Evolutionary conservation across 805 yeast genomes (phyloP).

Genomic region (Pichia manshurica): DNA sequence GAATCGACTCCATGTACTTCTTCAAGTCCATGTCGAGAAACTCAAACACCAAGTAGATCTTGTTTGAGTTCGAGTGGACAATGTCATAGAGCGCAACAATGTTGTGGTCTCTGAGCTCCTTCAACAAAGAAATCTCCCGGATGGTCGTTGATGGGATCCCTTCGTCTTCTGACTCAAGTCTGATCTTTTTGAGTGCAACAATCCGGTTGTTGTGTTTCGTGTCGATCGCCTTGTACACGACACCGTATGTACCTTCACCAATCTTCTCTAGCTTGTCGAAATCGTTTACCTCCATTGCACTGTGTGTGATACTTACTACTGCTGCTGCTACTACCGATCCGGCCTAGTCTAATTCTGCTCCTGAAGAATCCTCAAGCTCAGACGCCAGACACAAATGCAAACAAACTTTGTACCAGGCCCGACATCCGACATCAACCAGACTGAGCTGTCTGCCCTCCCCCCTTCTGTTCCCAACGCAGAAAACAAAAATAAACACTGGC

Average conservation of each 20-base stretch:
- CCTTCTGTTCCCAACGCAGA: too few species aligned
- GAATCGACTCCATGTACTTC: conserved; percentile 93
- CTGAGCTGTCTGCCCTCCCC: too few species aligned
- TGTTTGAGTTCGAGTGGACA: conserved; percentile 90
- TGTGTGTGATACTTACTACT: neutral
- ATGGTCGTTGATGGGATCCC: conserved; percentile 99
- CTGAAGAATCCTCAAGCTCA: too few species aligned
- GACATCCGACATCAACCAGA: too few species aligned
- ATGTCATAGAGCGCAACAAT: conserved; percentile 89
- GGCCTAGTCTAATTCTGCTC: too few species aligned
- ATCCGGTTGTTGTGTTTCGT: conserved; percentile 84
- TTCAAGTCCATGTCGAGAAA: conserved; percentile 90
- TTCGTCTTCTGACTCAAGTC: conserved; percentile 94
- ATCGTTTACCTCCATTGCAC: conserved; percentile 68
- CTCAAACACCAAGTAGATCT: conserved; percentile 88
- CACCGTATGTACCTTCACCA: conserved; percentile 98
- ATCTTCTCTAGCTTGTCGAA: conserved; percentile 92
- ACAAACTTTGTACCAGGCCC: too few species aligned
- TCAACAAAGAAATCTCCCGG: conserved; percentile 88
- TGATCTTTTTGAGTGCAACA: conserved; percentile 91
- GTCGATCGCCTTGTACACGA: conserved; percentile 93
- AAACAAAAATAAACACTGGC: too few species aligned
- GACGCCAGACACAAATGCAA: too few species aligned
- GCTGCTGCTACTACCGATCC: neutral
- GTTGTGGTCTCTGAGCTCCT: conserved; percentile 90